These are phyloP conservation scores for Lachancea nothofagi DNA, from an alignment of 805 yeast species.

Conservation along the genomic window DNA sequence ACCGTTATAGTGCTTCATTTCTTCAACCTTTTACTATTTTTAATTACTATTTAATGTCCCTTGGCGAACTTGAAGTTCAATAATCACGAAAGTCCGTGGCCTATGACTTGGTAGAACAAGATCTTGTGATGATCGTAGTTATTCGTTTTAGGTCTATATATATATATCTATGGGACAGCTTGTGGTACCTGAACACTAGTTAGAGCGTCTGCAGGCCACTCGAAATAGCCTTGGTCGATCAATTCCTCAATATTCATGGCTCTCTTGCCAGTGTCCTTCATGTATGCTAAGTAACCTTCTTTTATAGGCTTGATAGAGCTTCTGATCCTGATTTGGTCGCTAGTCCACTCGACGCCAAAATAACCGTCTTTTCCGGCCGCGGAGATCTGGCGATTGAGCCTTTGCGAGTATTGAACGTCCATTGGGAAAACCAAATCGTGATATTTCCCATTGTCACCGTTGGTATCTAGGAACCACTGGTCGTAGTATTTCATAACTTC, in stretches of 20 bases:
- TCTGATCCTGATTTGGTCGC: constrained; percentile 40
- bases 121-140: not conserved
- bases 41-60: not conserved
- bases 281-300: constrained; percentile 40
- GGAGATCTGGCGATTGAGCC: constrained; percentile 35
- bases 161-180: constrained; percentile 8
- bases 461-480: constrained; percentile 32
- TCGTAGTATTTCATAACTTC: constrained; percentile 45
- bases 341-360: constrained; percentile 49
- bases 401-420: constrained; percentile 56
- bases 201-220: constrained; percentile 25
- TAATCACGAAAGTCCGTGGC: not conserved
- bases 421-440: constrained; percentile 51
- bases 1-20: constrained; percentile 19
- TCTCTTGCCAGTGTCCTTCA: constrained; percentile 34
- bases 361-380: constrained; percentile 40
- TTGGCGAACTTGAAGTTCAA: not conserved
- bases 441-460: constrained; percentile 45
- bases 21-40: not conserved
- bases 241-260: constrained; percentile 39
- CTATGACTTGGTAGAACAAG: not conserved
- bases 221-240: constrained; percentile 34
- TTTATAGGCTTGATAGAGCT: constrained; percentile 41
- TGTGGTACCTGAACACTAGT: constrained; percentile 16
- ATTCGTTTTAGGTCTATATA: not conserved